These are phyloP conservation scores for Shiraia bambusicola DNA, from an alignment of 2,329 filamentous ascomycete species.

Conservation along the genomic window DNA sequence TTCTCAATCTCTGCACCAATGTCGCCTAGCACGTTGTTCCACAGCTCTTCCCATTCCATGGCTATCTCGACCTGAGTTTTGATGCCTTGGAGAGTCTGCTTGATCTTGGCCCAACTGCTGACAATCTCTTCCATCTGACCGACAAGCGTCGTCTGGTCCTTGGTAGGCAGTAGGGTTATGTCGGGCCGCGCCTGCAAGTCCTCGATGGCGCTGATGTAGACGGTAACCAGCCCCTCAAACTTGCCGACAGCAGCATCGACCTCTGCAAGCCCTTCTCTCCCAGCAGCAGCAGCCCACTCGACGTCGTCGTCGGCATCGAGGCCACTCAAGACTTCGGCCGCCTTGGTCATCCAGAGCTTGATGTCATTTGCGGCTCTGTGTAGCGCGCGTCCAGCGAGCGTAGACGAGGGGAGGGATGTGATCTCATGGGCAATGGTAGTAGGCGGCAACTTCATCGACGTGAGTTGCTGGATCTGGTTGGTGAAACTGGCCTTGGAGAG, in stretches of 20 bases:
- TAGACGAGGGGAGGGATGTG: conserved; percentile 78
- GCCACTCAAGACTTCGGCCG: conserved; percentile 82
- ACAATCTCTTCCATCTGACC: conserved; percentile 87
- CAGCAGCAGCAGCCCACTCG: conserved; percentile 91
- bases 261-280: conserved; percentile 73
- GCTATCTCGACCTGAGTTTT: conserved; percentile 93
- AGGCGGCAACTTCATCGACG: conserved; percentile 84
- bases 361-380: conserved; percentile 91
- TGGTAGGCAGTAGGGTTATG: conserved; percentile 67
- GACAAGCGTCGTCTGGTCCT: conserved; percentile 74
- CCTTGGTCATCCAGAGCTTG: conserved; percentile 88
- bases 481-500: conserved; percentile 90
- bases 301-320: conserved; percentile 96
- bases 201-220: conserved; percentile 93
- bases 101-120: conserved; percentile 80
- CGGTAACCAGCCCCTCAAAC: conserved; percentile 86
- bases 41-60: conserved; percentile 98
- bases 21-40: conserved; percentile 90
- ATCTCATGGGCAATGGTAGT: conserved; percentile 83
- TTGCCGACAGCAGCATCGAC: conserved; percentile 71
- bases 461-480: conserved; percentile 88
- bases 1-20: conserved; percentile 87
- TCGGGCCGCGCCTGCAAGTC: conserved; percentile 79
- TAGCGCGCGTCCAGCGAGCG: conserved; percentile 78
- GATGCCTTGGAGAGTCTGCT: conserved; percentile 72